phyloP scores from a whole-genome alignment of 108 stramenopile genomes.

The Nannochloropsis gaditana region DNA sequence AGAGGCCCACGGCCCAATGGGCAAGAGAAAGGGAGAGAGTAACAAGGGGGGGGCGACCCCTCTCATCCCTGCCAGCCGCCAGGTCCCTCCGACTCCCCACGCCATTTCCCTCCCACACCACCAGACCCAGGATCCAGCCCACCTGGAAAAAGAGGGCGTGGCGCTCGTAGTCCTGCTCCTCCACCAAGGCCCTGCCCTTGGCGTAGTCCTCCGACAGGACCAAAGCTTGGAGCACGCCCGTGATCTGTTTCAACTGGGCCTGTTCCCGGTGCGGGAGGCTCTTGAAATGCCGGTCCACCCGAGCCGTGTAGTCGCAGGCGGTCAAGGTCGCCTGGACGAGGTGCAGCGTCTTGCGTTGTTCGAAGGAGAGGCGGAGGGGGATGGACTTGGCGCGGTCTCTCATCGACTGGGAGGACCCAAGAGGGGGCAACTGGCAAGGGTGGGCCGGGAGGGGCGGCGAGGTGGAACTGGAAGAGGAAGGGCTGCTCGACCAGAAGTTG shows the following conservation, averaged over 20 bases:
- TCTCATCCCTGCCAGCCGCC: too few species aligned
- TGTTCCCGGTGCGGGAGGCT: constrained; percentile 31
- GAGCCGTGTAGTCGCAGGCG: constrained; percentile 62
- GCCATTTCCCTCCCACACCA: constrained; percentile 27
- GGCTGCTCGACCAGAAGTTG: background rate
- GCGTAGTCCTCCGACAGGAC: constrained; percentile 61
- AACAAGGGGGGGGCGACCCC: too few species aligned
- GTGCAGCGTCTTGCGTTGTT: constrained; percentile 63
- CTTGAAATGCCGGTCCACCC: constrained; percentile 58
- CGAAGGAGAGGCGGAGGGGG: constrained; percentile 61
- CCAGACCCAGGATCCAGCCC: background rate
- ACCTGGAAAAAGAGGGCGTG: constrained; percentile 51
- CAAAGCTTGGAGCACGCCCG: constrained; percentile 59
- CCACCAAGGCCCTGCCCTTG: constrained; percentile 53
- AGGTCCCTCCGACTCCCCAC: too few species aligned
- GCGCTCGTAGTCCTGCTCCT: constrained; percentile 35
- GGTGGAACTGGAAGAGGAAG: background rate
- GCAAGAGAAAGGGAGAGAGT: too few species aligned
- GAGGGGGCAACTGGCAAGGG: background rate
- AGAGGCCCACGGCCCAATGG: too few species aligned
- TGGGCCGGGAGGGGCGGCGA: background rate
- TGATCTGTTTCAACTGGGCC: constrained; percentile 56
- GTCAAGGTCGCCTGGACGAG: constrained; percentile 64
- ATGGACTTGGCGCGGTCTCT: constrained; percentile 66
- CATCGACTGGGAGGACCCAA: background rate